Evolutionary conservation across 1,284 basidiomycete species (phyloP).

Genomic region (Ganoderma multipileum): DNA sequence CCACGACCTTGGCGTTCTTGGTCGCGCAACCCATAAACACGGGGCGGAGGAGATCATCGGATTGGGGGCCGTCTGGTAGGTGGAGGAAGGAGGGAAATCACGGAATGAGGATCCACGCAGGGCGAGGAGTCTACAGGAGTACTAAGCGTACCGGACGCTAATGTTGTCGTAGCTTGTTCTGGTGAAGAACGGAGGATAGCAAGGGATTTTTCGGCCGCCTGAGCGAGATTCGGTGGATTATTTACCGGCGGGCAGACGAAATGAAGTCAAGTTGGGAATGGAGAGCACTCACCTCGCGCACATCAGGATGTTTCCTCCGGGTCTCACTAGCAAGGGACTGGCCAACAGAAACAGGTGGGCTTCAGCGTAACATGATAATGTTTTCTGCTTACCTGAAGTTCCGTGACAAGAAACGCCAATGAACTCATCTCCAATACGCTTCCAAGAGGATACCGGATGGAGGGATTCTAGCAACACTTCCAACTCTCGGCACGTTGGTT

Average conservation of each 20-base stretch:
- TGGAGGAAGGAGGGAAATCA: neutral
- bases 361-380: neutral
- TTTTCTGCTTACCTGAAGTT: constrained; percentile 52
- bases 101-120: neutral
- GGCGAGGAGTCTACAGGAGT: neutral
- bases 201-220: constrained; percentile 88
- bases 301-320: constrained; percentile 81
- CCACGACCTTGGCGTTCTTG: constrained; percentile 93
- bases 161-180: constrained; percentile 67
- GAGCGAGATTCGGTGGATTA: neutral
- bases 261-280: neutral
- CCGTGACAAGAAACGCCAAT: constrained; percentile 59
- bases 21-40: constrained; percentile 95
- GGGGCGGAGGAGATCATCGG: constrained; percentile 84
- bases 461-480: neutral
- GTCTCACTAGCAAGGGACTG: constrained; percentile 84
- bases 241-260: neutral
- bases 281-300: constrained; percentile 69
- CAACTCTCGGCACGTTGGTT: neutral
- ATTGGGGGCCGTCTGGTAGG: constrained; percentile 73
- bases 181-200: constrained; percentile 79
- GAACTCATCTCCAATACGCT: constrained; percentile 50
- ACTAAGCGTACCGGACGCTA: constrained; percentile 63
- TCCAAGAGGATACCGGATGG: neutral
- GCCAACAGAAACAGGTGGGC: constrained; percentile 7